Evolutionary conservation across 257 asterid species (phyloP), one percentile per base, ranked within the genome.

Genomic region (Primulina tabacum): DNA sequence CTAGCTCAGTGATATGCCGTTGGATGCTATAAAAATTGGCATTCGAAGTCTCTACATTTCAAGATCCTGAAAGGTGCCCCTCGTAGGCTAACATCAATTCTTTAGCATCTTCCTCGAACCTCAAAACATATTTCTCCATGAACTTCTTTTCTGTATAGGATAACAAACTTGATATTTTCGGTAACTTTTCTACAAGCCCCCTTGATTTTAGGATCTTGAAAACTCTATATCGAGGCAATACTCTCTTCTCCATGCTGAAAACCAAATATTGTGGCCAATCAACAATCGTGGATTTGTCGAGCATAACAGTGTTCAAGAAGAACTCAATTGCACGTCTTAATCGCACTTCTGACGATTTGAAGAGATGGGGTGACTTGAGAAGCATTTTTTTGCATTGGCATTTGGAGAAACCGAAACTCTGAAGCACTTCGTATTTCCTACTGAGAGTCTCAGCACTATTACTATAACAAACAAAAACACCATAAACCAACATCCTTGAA

Each of bases 51-150:
- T 62, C 50, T 58, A 33, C 75, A 12, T 43, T 8, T 30, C 32
- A 53, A 60, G 57, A 67, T 43, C 29, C 73, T 57, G 28, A 50
- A 60, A 73, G 69, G 69, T 29, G 43, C 58, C 64, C 64, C 26
- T 68, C 60, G 21, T 74, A 68, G 8, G 70, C 74, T 28, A 34
- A 58, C 70, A 68, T 52, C 78, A 74, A 17, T 33, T 68, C 70
- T 68, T 62, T 28, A 26, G 73, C 73, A 68, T 74, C 78, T 35
- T 62, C 65, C 21, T 14, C 52, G 52, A 74, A 74, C 59, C 65
- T 74, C 65, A 11, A 34, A 33, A 74, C 52, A 17, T 32, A 68
- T 37, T 34, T 62, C 60, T 24, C 50, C 60, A 35, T 59, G 63
- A 74, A 74, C 60, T 61, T 16, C 73, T 61, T 34, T 16, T 74